Evolutionary conservation across 2,329 filamentous ascomycete genomes (phyloP).

Genomic region (Cyphellophora attinorum): DNA sequence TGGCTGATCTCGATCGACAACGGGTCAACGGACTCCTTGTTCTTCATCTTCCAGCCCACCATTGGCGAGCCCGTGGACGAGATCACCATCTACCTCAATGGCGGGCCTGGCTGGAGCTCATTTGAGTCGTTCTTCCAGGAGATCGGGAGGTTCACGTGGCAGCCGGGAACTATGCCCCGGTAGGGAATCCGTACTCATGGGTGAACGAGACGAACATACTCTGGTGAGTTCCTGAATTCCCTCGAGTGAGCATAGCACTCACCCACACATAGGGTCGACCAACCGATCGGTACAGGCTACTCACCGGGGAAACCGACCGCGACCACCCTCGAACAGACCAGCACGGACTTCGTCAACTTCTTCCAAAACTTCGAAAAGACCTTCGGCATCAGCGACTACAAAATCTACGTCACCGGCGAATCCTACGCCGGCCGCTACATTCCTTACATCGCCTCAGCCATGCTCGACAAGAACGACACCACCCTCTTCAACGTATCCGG

Average conservation of each 20-base stretch:
- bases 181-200: too few species aligned
- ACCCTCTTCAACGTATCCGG: conserved; percentile 5
- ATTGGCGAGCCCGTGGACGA: conserved; percentile 8
- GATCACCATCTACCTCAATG: conserved; percentile 12
- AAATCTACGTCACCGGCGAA: conserved; percentile 17
- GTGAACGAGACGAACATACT: conserved; percentile 12
- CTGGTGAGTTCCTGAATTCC: too few species aligned
- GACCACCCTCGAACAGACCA: conserved; percentile 9
- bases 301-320: conserved; percentile 8
- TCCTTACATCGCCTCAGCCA: conserved; percentile 9
- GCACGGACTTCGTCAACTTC: conserved; percentile 13
- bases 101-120: conserved; percentile 11
- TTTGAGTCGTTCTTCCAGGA: conserved; percentile 24
- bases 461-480: conserved; percentile 8
- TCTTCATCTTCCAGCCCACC: conserved; percentile 11
- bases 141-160: conserved; percentile 23
- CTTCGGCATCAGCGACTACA: conserved; percentile 9
- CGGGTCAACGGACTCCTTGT: conserved; percentile 7
- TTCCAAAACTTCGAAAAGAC: conserved; percentile 12
- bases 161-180: conserved; percentile 17
- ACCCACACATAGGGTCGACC: too few species aligned
- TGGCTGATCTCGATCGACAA: conserved; percentile 11
- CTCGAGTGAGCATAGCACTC: too few species aligned
- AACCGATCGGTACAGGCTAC: conserved; percentile 15
- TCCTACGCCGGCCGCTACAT: conserved; percentile 16